These are phyloP conservation scores for Solanum microdontum DNA, from an alignment of 257 asterid genomes.

Conservation along the genomic window DNA sequence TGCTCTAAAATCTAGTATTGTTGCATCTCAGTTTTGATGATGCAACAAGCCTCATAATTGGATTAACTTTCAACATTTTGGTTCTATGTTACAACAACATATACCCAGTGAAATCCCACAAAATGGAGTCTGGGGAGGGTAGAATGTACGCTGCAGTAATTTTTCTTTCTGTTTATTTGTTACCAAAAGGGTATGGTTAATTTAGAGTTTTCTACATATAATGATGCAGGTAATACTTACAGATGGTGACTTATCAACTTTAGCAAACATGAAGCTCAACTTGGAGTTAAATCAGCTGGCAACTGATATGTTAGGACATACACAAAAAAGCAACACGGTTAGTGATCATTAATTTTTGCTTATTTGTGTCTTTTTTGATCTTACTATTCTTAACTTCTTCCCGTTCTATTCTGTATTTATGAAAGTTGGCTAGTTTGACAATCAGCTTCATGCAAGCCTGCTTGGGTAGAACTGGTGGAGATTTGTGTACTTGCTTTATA, in stretches of 20 bases:
- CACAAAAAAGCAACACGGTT: conserved; percentile 21
- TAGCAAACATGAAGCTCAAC: conserved; percentile 78
- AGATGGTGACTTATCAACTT: conserved; percentile 69
- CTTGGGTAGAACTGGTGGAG: not conserved
- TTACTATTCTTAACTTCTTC: not conserved
- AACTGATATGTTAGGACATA: conserved; percentile 8
- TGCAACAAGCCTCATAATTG: not conserved
- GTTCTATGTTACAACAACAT: not conserved
- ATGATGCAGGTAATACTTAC: conserved; percentile 67
- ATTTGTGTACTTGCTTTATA: not conserved
- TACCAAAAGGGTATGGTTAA: not conserved
- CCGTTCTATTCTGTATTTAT: not conserved
- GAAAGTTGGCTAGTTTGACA: not conserved
- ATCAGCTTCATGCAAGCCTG: not conserved
- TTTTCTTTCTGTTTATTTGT: too few species aligned
- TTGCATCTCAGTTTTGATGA: not conserved
- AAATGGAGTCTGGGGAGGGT: not conserved
- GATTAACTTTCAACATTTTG: not conserved
- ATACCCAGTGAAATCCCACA: not conserved
- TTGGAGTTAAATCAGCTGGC: conserved; percentile 54
- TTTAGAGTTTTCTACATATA: not conserved
- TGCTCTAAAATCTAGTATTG: not conserved
- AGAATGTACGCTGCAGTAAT: not conserved
- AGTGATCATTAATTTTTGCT: not conserved
- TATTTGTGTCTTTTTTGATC: not conserved